These are phyloP conservation scores for Sherardia arvensis DNA, from an alignment of 257 asterid species.

Conservation along the genomic window DNA sequence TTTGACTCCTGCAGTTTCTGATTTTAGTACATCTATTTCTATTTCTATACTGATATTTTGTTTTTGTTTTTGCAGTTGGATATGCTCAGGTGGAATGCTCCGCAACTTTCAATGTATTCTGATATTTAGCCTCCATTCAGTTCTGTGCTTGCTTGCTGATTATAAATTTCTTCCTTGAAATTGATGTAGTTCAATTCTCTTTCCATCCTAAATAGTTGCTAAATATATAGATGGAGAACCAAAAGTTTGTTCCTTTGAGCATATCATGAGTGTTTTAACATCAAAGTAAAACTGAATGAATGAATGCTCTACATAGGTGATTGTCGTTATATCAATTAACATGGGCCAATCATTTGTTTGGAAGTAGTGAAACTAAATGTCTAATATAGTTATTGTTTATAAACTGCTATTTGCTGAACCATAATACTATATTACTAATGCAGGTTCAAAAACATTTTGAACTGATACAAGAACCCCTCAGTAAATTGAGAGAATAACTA, in stretches of 20 bases:
- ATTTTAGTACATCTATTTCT: background rate
- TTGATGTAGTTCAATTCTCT: background rate
- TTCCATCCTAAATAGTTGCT: background rate
- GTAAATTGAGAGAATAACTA: too few relatives aligned
- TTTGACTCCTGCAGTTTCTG: constrained; percentile 19
- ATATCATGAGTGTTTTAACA: background rate
- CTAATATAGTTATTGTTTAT: background rate
- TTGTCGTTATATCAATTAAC: background rate
- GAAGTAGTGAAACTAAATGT: background rate
- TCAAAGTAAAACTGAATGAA: background rate
- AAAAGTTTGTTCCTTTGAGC: background rate
- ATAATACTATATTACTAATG: too few relatives aligned
- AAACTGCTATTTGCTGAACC: too few relatives aligned
- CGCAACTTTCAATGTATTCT: constrained; percentile 3
- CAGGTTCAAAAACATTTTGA: too few relatives aligned
- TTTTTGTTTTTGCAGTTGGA: constrained; percentile 52
- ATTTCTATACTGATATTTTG: constrained; percentile 18
- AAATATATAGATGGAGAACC: background rate
- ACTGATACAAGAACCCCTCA: too few relatives aligned
- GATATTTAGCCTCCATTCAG: background rate
- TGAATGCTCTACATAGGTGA: background rate
- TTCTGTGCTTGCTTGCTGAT: background rate
- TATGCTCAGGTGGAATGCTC: constrained; percentile 67
- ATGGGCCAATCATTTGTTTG: background rate
- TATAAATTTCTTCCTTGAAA: too few relatives aligned